These are phyloP conservation scores for Tetrahymena malaccensis DNA, from an alignment of 73 alveolate species.

Conservation along the genomic window DNA sequence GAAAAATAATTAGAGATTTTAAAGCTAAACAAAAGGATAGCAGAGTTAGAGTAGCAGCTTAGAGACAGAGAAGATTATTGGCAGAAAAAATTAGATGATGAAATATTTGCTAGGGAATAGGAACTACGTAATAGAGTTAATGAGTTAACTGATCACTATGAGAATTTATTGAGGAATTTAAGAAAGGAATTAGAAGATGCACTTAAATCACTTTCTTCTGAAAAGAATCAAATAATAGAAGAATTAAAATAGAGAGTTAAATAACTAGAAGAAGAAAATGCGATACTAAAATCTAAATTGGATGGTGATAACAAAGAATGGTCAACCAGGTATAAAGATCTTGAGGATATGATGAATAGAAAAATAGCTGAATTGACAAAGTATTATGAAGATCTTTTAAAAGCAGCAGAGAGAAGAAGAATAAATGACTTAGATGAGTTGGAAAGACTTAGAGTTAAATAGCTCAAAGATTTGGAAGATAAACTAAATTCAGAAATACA, in stretches of 20 bases:
- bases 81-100: background rate
- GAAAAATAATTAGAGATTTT: background rate
- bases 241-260: background rate
- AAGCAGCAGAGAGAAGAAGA: background rate
- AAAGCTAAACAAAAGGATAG: background rate
- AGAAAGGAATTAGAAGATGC: background rate
- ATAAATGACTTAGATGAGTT: background rate
- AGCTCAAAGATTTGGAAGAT: background rate
- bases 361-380: background rate
- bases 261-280: background rate
- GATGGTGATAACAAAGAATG: background rate
- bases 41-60: background rate
- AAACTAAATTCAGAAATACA: background rate
- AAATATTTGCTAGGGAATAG: background rate
- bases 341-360: background rate
- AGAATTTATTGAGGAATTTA: background rate
- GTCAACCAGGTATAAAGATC: background rate
- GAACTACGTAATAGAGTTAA: background rate
- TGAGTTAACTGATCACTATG: background rate
- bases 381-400: background rate
- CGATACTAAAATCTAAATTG: background rate
- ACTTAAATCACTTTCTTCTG: background rate
- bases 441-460: background rate
- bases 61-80: background rate
- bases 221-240: background rate